Evolutionary conservation across 148 eudicot species (phyloP), one percentile per base, ranked within the genome.

Genomic region (Talinum fruticosum): DNA sequence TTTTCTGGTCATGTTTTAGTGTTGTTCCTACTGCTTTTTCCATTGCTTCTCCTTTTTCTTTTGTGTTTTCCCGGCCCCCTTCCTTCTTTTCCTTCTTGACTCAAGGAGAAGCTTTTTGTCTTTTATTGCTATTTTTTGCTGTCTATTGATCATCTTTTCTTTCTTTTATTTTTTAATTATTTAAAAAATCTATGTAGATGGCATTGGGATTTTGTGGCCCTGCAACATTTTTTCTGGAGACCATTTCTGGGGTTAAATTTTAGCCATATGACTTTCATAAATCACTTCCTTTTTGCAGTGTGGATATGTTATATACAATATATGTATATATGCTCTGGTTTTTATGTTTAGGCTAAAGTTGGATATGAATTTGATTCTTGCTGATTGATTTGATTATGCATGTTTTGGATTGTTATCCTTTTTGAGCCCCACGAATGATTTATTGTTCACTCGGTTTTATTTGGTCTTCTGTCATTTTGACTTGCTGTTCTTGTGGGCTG

Each of bases 201-300:
- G 65, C 67, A 76, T 53, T 72, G 75, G 79, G 66, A 68, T 67
- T 78, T 72, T 78, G 74, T 78, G 79, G 82, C 53, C 85, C 76
- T 49, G 70, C 47, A 70, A 75, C 28, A 79, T 71, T 53, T 69
- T 69, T 51, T 19, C 45, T 37, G n/a, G 21, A 65, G 44, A 29
- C 5, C 57, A 51, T 13, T 51, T 37, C 35, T 29, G 36, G 77
- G 69, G n/a, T 71, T 81, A 44, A 61, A 23, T 24, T 74, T 57
- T 24, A 57, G 24, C 45, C 41, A 38, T 26, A 59, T 80, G 64
- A 53, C 75, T 5, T 69, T 38, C 77, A 5, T 35, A 54, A 45
- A 34, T 37, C 45, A 47, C 35, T 74, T 5, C 72, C 2, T 51
- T 51, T 23, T 33, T 69, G 15, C 12, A 26, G 10, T 76, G 14